Evolutionary conservation across 75 land plant genomes (phyloP).

Genomic region (Picea sitchensis): DNA sequence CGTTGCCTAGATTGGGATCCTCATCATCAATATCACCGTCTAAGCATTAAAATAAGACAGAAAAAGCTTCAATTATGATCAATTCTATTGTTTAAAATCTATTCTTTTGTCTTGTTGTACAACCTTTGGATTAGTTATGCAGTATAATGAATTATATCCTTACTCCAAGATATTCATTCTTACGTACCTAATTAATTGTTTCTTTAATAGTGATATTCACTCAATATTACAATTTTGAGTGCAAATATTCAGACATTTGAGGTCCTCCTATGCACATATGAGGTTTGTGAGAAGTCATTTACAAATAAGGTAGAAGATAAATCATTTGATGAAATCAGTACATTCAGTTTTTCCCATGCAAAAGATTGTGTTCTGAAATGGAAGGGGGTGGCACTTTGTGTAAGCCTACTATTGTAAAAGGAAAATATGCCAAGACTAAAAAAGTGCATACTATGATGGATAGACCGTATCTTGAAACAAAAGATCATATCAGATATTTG

Average conservation of each 20-base stretch:
- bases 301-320: constrained; percentile 11
- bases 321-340: constrained; percentile 10
- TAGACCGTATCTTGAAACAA: constrained; percentile 59
- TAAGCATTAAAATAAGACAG: no score
- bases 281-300: constrained; percentile 55
- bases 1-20: no score
- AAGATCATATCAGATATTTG: constrained; percentile 94
- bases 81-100: neutral
- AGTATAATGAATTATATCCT: neutral
- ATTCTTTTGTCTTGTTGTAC: neutral
- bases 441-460: constrained; percentile 19
- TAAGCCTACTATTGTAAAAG: constrained; percentile 8
- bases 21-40: no score
- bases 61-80: neutral
- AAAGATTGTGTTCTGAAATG: constrained; percentile 38
- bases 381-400: constrained; percentile 17
- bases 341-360: constrained; percentile 26
- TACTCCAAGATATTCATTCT: neutral
- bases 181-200: neutral
- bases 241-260: constrained; percentile 90
- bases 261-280: constrained; percentile 79
- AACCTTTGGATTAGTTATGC: neutral
- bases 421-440: neutral
- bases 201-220: neutral
- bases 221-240: neutral